A percentile compares a stretch with the other conserved stretches of the same genome.
Conservation (phyloP, 345 rosid genomes). For the Syzygium aqueum region DNA sequence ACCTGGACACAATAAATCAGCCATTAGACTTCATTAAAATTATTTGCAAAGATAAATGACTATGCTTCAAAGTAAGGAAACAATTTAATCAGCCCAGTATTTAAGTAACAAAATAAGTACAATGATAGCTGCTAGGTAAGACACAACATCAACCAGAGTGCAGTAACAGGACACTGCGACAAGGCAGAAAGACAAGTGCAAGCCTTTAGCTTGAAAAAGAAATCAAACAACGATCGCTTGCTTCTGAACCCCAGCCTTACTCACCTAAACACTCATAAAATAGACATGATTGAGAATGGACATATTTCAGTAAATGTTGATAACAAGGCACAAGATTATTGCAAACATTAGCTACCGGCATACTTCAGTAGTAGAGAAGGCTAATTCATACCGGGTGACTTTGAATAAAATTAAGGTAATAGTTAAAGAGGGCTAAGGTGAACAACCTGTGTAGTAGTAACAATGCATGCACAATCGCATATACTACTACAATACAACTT, state of each 20-base stretch:
- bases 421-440: background rate
- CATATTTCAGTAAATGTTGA: background rate
- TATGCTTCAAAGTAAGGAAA: background rate
- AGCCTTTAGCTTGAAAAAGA: background rate
- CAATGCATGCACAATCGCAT: background rate
- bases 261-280: background rate
- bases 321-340: background rate
- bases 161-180: background rate
- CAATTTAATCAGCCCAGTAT: background rate
- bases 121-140: background rate
- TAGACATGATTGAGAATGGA: background rate
- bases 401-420: background rate
- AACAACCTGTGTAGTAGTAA: background rate
- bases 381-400: background rate
- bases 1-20: constrained; percentile 41
- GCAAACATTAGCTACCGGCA: background rate
- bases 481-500: background rate
- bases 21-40: background rate
- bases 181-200: background rate
- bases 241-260: background rate
- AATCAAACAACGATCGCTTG: background rate
- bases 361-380: background rate
- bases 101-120: background rate
- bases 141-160: background rate
- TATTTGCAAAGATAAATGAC: background rate